phyloP scores from a whole-genome alignment of 805 yeast species.

The Myxozyma udenii region DNA sequence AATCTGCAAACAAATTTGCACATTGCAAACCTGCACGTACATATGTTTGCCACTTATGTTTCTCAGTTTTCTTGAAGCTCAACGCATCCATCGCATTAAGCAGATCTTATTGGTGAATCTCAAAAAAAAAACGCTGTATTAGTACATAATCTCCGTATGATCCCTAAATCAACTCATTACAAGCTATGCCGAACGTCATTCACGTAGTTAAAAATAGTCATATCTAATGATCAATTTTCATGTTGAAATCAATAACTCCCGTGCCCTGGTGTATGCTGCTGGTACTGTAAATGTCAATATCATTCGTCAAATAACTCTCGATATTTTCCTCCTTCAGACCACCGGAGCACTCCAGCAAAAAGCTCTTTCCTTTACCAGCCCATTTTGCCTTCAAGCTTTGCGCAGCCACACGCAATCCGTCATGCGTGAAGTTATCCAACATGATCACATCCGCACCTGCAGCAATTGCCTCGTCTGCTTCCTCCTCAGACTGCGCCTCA shows the following conservation, averaged over 20 bases:
- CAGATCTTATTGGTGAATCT: no score
- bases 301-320: slow-evolving; percentile 61
- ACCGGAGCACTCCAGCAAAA: slow-evolving; percentile 86
- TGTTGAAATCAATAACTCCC: slow-evolving; percentile 74
- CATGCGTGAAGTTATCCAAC: slow-evolving; percentile 83
- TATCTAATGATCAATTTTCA: slow-evolving; percentile 54
- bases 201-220: no score
- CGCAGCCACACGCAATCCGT: slow-evolving; percentile 64
- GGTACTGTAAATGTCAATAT: slow-evolving; percentile 86
- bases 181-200: no score
- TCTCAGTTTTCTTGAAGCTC: no score
- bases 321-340: slow-evolving; percentile 76
- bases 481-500: slow-evolving; percentile 79
- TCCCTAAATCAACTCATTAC: no score
- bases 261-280: slow-evolving; percentile 92
- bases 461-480: slow-evolving; percentile 86
- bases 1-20: no score
- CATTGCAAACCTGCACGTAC: no score
- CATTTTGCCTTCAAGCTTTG: slow-evolving; percentile 56
- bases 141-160: no score
- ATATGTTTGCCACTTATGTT: no score
- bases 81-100: no score
- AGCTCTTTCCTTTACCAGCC: slow-evolving; percentile 42
- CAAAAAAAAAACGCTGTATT: no score
- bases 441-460: slow-evolving; percentile 96